phyloP scores from a whole-genome alignment of 306 rosid genomes.

The Echinosophora koreensis region DNA sequence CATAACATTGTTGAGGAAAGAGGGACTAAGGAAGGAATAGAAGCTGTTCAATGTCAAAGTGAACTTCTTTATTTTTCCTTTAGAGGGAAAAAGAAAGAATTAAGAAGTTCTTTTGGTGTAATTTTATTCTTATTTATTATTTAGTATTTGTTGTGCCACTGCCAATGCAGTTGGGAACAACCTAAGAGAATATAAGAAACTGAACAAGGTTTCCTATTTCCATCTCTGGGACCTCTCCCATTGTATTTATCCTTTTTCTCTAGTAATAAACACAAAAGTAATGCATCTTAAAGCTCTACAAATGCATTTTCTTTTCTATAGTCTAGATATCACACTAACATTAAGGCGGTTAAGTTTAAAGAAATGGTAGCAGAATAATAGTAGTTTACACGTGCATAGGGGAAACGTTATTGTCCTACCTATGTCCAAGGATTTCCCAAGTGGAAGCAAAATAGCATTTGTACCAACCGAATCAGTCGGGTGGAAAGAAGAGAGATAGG shows the following conservation, averaged over 20 bases:
- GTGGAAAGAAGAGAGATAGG: neutral
- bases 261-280: neutral
- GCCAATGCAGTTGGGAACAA: constrained; percentile 74
- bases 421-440: constrained; percentile 14
- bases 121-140: constrained; percentile 1
- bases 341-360: constrained; percentile 13
- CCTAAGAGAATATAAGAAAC: constrained; percentile 48
- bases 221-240: neutral
- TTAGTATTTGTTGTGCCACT: constrained; percentile 45
- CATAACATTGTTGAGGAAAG: constrained; percentile 27
- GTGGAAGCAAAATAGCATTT: constrained; percentile 8
- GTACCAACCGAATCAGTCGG: neutral
- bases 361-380: neutral
- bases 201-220: constrained; percentile 46
- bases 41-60: constrained; percentile 50
- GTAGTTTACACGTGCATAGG: neutral
- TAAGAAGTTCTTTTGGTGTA: constrained; percentile 32
- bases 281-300: neutral
- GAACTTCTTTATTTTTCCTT: constrained; percentile 32
- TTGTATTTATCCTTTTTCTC: neutral
- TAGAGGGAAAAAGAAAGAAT: neutral
- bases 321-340: constrained; percentile 23
- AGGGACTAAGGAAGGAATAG: constrained; percentile 46
- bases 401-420: constrained; percentile 5
- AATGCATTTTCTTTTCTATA: neutral